Percentiles rank a stretch among this genome's conserved stretches.
These are phyloP conservation scores for Metrosideros polymorpha DNA, from an alignment of 441 rosid species.

Conservation along the genomic window DNA sequence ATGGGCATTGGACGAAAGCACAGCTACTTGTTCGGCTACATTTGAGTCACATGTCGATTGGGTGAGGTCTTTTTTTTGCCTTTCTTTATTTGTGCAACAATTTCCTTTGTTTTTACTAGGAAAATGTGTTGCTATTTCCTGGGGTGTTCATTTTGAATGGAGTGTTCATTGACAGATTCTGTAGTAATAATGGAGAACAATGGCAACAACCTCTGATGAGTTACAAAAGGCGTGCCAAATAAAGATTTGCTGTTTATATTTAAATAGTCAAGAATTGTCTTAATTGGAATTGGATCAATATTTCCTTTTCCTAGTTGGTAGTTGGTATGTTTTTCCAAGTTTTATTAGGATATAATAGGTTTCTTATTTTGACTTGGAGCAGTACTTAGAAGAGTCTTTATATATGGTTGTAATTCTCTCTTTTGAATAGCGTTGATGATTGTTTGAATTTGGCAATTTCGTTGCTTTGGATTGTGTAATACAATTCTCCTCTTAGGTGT, in stretches of 20 bases:
- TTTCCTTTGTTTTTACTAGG: neutral
- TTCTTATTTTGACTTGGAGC: neutral
- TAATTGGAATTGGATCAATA: neutral
- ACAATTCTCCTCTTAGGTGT: neutral
- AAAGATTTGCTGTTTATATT: neutral
- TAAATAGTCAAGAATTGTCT: neutral
- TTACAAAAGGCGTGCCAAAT: neutral
- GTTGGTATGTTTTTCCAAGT: neutral
- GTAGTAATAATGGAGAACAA: neutral
- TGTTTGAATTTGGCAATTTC: neutral
- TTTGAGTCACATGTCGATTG: slow-evolving; percentile 99
- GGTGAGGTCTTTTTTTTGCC: slow-evolving; percentile 30
- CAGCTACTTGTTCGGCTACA: slow-evolving; percentile 79
- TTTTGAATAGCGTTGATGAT: neutral
- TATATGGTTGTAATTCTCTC: neutral
- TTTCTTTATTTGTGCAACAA: neutral
- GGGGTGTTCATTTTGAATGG: neutral
- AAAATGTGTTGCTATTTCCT: neutral
- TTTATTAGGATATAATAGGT: neutral
- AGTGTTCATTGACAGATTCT: neutral
- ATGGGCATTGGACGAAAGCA: slow-evolving; percentile 73
- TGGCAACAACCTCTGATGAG: neutral
- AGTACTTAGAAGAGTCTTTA: neutral
- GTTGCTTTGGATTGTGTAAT: neutral
- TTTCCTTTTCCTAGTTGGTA: neutral